Evolutionary conservation across 2,329 filamentous ascomycete genomes (phyloP).

Genomic region (Arthrobotrys conoides): DNA sequence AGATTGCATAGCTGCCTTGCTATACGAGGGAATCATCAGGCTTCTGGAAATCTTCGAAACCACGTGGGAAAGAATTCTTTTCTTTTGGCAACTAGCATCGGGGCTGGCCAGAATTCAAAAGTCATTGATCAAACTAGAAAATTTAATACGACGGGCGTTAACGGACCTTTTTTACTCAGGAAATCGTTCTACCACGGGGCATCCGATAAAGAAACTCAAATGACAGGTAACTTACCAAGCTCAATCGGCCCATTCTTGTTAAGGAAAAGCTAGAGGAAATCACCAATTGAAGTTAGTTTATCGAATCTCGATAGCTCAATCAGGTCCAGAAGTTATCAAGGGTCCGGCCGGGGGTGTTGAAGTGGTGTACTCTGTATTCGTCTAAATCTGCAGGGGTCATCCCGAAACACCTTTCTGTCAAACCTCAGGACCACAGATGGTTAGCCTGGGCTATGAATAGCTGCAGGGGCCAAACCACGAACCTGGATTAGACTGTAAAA

Average conservation of each 20-base stretch:
- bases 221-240: not conserved
- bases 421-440: slow-evolving; percentile 17
- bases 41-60: slow-evolving; percentile 28
- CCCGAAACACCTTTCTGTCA: slow-evolving; percentile 38
- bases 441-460: slow-evolving; percentile 25
- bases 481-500: slow-evolving; percentile 3
- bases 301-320: slow-evolving; percentile 1
- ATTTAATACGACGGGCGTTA: slow-evolving; percentile 1
- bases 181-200: not conserved
- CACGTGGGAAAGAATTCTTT: not conserved
- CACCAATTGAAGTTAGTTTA: not conserved
- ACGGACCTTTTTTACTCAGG: not conserved
- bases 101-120: not conserved
- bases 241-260: not conserved
- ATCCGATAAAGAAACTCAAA: not conserved
- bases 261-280: not conserved
- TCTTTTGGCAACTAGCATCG: not conserved
- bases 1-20: slow-evolving; percentile 2
- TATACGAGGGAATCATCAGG: not conserved
- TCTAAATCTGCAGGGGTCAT: slow-evolving; percentile 29
- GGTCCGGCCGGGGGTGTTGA: slow-evolving; percentile 33
- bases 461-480: not conserved
- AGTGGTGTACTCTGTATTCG: slow-evolving; percentile 20
- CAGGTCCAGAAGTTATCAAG: not conserved
- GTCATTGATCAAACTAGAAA: not conserved